phyloP scores from a whole-genome alignment of 2,329 filamentous ascomycete genomes.

The Clarireedia paspali region DNA sequence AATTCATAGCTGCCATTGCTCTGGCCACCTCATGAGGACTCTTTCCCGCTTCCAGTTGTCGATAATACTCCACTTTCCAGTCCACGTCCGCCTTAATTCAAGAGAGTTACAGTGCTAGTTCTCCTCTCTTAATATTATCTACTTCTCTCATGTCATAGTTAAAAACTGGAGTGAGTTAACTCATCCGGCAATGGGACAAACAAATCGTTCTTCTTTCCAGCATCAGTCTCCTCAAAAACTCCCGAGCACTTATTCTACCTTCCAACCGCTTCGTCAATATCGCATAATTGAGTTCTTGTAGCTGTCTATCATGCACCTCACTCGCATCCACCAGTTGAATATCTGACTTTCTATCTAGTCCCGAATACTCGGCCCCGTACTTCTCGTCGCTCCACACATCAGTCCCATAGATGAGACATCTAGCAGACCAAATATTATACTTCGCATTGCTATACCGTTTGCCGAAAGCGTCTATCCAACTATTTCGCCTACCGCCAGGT shows the following conservation, averaged over 20 bases:
- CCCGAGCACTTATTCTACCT: background rate
- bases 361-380: background rate
- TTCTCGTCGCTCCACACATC: background rate
- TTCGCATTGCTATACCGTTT: background rate
- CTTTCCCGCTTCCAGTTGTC: background rate
- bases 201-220: background rate
- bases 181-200: background rate
- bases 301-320: background rate
- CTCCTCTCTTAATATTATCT: background rate
- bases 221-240: background rate
- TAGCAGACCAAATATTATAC: slow-evolving; percentile 1
- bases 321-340: background rate
- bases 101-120: background rate
- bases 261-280: background rate
- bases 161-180: background rate
- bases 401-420: background rate
- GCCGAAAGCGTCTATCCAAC: background rate
- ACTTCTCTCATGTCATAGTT: background rate
- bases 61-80: background rate
- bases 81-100: background rate
- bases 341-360: too few species aligned
- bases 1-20: background rate
- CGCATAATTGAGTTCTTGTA: background rate
- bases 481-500: background rate
- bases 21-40: background rate